Base-by-base conservation (phyloP, 2,329 filamentous ascomycete species). In the Pseudocercospora crystallina region DNA sequence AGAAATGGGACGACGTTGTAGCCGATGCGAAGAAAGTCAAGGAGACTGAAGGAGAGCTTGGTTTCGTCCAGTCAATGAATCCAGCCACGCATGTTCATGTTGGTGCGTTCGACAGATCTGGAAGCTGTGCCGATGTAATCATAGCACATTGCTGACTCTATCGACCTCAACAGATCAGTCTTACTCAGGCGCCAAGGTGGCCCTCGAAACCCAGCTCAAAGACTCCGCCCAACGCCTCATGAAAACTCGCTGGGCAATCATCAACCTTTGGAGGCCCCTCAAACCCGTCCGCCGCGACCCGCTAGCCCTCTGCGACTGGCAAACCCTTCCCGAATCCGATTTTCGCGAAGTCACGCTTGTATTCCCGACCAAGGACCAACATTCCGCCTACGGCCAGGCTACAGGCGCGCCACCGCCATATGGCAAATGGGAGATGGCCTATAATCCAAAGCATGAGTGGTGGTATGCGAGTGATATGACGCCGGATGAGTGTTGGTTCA, bases 191-290 rank as follows among this genome's bases (percentile, higher is more conserved):
- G 51, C 51, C 8, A 12, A 36, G 13, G 20, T 36, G 14, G 13
- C 34, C 17, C 13, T 46, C 9, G 29, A 33, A 17, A 29, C 48
- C 32, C 8, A 44, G 11, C 30, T 41, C 8, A 8, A 31, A 13
- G 30, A 42, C 13, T 32, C 35, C 14, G 37, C 17, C 17, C 20
- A 14, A 32, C 11, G 14, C 7, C 33, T 43, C 9, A 20, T 29
- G 8, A 41, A 49, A 11, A 26, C 31, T 12, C 41, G 51, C 26
- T 47, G 42, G 46, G 36, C n/a, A 2, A 49, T 54, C 41, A 39
- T 54, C 20, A 49, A 54, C 15, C 9, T 50, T 5, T 54, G 46
- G 41, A 20, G 51, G 15, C 51, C 51, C 14, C 32, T 47, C 15
- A 37, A 41, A 29, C 30, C 46, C 8, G 37, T 54, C 11, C 34